Evolutionary conservation across 2,329 filamentous ascomycete species (phyloP).

Genomic region (Clarireedia paspali): DNA sequence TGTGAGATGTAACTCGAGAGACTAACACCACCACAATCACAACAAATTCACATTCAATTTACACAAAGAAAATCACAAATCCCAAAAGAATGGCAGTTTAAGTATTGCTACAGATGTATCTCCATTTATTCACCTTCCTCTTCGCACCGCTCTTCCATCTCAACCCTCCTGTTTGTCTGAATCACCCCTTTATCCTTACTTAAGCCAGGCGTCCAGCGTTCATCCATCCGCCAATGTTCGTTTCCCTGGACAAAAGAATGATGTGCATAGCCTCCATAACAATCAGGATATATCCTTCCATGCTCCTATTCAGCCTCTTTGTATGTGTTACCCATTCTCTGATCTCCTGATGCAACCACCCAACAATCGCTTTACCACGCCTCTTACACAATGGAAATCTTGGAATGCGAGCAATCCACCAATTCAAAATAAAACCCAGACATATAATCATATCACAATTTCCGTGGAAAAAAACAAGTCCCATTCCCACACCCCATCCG

Average conservation of each 20-base stretch:
- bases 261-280: background rate
- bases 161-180: background rate
- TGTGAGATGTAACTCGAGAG: no score
- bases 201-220: no score
- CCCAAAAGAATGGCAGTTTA: constrained; percentile 3
- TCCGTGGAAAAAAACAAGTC: constrained; percentile 1
- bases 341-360: no score
- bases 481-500: constrained; percentile 2
- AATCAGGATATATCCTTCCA: background rate
- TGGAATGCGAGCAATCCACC: no score
- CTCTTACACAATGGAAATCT: no score
- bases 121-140: background rate
- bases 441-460: constrained; percentile 11
- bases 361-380: no score
- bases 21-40: background rate
- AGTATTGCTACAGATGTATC: constrained; percentile 10
- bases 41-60: background rate
- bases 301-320: no score
- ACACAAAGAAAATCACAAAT: background rate
- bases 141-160: no score
- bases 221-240: background rate
- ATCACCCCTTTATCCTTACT: no score
- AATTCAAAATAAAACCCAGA: background rate
- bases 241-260: background rate
- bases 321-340: no score